phyloP scores from a whole-genome alignment of 1,139 yeast genomes.

The Scheffersomyces insectosa region DNA sequence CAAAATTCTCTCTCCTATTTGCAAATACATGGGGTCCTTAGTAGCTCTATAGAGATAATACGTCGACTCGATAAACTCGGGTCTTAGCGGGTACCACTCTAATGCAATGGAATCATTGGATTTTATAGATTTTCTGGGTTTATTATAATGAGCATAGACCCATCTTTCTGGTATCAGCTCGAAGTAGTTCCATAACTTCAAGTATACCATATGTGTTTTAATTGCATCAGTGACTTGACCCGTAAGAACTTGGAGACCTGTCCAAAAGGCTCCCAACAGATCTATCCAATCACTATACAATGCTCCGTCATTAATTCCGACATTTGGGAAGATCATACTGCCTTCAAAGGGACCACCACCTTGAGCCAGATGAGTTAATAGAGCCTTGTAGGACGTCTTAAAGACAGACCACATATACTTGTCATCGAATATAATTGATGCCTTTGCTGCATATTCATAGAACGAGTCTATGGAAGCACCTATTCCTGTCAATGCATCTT shows the following conservation, averaged over 20 bases:
- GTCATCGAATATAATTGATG: conserved; percentile 73
- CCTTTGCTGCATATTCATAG: conserved; percentile 84
- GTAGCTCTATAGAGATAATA: conserved; percentile 85
- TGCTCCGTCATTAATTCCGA: conserved; percentile 55
- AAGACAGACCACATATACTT: conserved; percentile 60
- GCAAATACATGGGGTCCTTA: conserved; percentile 77
- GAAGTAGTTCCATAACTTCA: conserved; percentile 78
- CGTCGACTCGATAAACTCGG: conserved; percentile 88
- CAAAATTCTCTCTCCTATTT: conserved; percentile 69
- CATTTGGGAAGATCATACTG: conserved; percentile 63
- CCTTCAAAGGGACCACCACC: conserved; percentile 39
- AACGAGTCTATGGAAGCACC: conserved; percentile 96
- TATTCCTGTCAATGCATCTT: conserved; percentile 67
- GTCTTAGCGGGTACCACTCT: conserved; percentile 92
- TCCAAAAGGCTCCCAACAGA: conserved; percentile 83
- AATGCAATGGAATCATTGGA: conserved; percentile 44
- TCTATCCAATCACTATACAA: conserved; percentile 73
- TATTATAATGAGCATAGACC: conserved; percentile 39
- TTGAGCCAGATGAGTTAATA: conserved; percentile 48
- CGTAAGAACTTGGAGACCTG: conserved; percentile 77
- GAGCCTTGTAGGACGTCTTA: conserved; percentile 56
- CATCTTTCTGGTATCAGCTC: conserved; percentile 90
- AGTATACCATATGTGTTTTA: conserved; percentile 59
- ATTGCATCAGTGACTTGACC: conserved; percentile 75
- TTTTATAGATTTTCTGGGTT: conserved; percentile 5